Evolutionary conservation across 1,284 basidiomycete genomes (phyloP), one percentile per base, ranked within the genome.

Genomic region (Ceratobasidium sp.): DNA sequence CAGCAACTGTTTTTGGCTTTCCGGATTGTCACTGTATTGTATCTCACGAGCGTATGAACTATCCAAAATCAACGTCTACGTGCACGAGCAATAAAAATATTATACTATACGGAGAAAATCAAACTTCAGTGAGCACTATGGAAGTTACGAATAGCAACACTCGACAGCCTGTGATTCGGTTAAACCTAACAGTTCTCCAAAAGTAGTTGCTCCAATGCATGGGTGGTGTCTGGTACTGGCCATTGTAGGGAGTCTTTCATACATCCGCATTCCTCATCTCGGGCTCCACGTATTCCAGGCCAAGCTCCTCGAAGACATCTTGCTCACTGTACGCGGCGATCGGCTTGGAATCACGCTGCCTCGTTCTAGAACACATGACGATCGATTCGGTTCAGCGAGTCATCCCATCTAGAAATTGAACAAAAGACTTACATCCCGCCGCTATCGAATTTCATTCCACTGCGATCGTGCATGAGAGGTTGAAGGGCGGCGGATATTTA

Each of bases 371-470:
- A 56, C 48, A 44, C 20, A 44, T 52, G 13, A 23, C 44, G 28
- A 20, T 62, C 64, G n/a, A n/a, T 71, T n/a, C 54, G 38, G 61
- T 42, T 68, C 64, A 38, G 56, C 6, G 66, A 66, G 68, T 42
- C 42, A 77, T 64, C n/a, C 76, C 76, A n/a, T 65, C 17, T 17
- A 79, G 62, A 79, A 82, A 48, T 33, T 28, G 44, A 42, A 67
- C 69, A 77, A 46, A 15, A 61, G 3, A 84, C 91, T 84, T 82
- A 93, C 93, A 94, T 89, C 73, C 92, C 93, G 10, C 90, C 90
- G 81, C 92, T 94, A 83, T 95, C 93, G 80, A 95, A 95, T 81
- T 94, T 94, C 82, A 92, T 84, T 20, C 90, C 91, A 77, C 93
- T 94, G 75, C 0, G 73, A 50, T 75, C 81, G 62, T 67, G 33